phyloP scores from a whole-genome alignment of 2,329 filamentous ascomycete genomes.

The Bipolaris sorokiniana region DNA sequence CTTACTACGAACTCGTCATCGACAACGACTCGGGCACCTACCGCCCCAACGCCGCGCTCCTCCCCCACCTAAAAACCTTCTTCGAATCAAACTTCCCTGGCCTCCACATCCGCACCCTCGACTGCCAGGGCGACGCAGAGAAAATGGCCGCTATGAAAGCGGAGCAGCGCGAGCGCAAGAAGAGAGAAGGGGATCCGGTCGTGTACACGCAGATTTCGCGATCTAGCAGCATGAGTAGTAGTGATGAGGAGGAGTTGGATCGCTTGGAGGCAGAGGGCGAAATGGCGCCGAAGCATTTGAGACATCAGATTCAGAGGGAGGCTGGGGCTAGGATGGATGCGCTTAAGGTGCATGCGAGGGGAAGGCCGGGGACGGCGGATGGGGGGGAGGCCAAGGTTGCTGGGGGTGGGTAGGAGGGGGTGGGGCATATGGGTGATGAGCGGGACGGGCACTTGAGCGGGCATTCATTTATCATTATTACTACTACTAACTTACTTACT shows the following conservation, averaged over 20 bases:
- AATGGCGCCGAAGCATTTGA: constrained; percentile 30
- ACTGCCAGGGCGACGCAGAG: constrained; percentile 75
- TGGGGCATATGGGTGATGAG: too few species aligned
- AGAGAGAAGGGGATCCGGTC: constrained; percentile 60
- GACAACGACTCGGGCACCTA: constrained; percentile 97
- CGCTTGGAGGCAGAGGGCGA: constrained; percentile 34
- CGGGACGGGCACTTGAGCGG: too few species aligned
- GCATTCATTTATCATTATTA: too few species aligned
- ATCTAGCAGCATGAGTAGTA: constrained; percentile 57
- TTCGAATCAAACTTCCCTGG: constrained; percentile 77
- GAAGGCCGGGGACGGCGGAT: constrained; percentile 28
- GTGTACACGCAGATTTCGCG: constrained; percentile 61
- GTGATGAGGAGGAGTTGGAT: constrained; percentile 65
- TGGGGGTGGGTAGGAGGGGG: not conserved
- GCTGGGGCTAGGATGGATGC: constrained; percentile 31
- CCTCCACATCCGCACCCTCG: constrained; percentile 73
- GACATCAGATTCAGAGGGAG: constrained; percentile 39
- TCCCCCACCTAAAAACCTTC: constrained; percentile 74
- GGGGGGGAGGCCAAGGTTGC: constrained; percentile 1
- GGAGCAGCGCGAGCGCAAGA: constrained; percentile 76
- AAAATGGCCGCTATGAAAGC: constrained; percentile 76
- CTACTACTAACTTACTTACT: too few species aligned
- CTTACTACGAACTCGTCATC: constrained; percentile 82
- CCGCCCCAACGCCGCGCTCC: constrained; percentile 77
- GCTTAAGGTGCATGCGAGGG: constrained; percentile 34